Conservation (phyloP, 2,329 filamentous ascomycete species). For the Hawksworthiomyces lignivorus region DNA sequence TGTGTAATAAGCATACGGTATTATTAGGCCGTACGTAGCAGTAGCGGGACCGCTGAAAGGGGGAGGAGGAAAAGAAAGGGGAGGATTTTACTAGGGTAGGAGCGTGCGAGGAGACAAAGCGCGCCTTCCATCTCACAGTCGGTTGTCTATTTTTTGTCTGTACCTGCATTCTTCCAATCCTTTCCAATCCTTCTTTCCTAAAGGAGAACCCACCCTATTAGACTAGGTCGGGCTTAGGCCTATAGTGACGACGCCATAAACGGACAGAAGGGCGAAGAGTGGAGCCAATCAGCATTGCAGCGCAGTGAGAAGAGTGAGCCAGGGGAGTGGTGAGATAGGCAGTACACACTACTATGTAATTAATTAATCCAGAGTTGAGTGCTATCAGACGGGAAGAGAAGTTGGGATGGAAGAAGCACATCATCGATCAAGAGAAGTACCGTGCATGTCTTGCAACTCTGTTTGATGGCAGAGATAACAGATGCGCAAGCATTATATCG, state of each 20-base stretch:
- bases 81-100: background rate
- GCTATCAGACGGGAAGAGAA: too few relatives aligned
- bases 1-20: too few relatives aligned
- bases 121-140: background rate
- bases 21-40: too few relatives aligned
- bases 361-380: too few relatives aligned
- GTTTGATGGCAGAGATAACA: too few relatives aligned
- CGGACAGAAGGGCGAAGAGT: background rate
- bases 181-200: background rate
- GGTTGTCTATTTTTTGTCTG: background rate
- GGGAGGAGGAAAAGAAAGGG: background rate
- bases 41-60: background rate
- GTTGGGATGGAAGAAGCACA: too few relatives aligned
- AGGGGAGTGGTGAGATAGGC: too few relatives aligned
- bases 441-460: too few relatives aligned
- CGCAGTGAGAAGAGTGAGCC: too few relatives aligned
- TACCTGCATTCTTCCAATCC: slow-evolving; percentile 1
- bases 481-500: too few relatives aligned
- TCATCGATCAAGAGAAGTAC: too few relatives aligned
- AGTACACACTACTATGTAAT: too few relatives aligned
- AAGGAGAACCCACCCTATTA: background rate
- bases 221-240: background rate
- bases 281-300: slow-evolving; percentile 7
- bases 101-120: background rate
- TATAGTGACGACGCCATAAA: background rate